Conservation (phyloP, 2,329 filamentous ascomycete genomes). For the Penicillium sp. region DNA sequence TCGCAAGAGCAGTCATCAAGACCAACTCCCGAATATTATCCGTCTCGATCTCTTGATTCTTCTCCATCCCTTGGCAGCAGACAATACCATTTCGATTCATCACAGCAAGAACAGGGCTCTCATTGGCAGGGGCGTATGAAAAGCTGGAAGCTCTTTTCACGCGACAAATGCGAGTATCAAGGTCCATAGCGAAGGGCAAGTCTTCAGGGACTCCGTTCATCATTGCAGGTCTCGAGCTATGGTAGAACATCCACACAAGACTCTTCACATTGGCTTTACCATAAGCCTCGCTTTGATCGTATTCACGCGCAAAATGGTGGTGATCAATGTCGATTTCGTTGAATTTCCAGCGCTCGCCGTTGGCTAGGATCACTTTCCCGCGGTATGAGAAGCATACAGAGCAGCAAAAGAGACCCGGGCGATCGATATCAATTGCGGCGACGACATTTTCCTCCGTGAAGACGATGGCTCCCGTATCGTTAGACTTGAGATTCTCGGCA, state of each 20-base stretch:
- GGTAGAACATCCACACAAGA: slow-evolving; percentile 8
- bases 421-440: slow-evolving; percentile 11
- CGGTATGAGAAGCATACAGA: slow-evolving; percentile 4
- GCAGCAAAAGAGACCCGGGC: slow-evolving; percentile 1
- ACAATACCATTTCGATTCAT: slow-evolving; percentile 15
- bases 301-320: slow-evolving; percentile 2
- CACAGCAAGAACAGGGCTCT: neutral
- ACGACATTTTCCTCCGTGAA: neutral
- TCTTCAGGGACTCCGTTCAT: neutral
- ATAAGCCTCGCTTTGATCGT: neutral
- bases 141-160: neutral
- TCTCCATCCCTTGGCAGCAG: slow-evolving; percentile 1
- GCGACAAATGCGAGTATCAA: slow-evolving; percentile 8
- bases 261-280: neutral
- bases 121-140: neutral
- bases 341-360: slow-evolving; percentile 13
- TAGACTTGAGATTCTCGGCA: neutral
- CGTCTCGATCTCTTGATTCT: slow-evolving; percentile 8
- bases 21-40: slow-evolving; percentile 7
- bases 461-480: neutral
- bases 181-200: slow-evolving; percentile 8
- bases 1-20: slow-evolving; percentile 9
- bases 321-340: slow-evolving; percentile 1
- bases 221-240: neutral
- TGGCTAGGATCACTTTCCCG: slow-evolving; percentile 2